Conservation (phyloP, 2,329 filamentous ascomycete species). For the Cercospora brassicicola region DNA sequence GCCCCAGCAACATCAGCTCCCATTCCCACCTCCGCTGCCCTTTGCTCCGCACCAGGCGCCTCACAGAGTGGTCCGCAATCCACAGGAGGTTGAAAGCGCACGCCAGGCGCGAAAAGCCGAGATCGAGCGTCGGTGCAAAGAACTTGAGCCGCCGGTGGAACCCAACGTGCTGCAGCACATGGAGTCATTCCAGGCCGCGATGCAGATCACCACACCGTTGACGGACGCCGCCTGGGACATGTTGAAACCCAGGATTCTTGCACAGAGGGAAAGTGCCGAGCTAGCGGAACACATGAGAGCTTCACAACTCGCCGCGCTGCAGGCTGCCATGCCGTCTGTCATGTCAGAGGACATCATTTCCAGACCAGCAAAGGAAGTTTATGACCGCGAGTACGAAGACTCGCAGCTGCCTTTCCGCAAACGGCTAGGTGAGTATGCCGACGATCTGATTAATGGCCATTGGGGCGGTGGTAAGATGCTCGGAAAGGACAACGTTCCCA, state of each 20-base stretch:
- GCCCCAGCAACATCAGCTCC: constrained; percentile 6
- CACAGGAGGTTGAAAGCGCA: constrained; percentile 62
- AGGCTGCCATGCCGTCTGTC: constrained; percentile 51
- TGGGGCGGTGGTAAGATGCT: constrained; percentile 67
- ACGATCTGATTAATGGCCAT: constrained; percentile 65
- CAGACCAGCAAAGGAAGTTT: constrained; percentile 57
- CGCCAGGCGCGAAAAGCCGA: constrained; percentile 66
- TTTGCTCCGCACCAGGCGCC: constrained; percentile 22
- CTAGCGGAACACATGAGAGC: constrained; percentile 54
- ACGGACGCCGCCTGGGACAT: constrained; percentile 69
- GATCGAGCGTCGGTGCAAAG: constrained; percentile 66
- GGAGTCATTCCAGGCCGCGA: constrained; percentile 70
- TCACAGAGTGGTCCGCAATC: constrained; percentile 53
- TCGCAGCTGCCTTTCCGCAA: constrained; percentile 66
- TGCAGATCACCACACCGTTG: constrained; percentile 67
- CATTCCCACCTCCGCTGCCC: constrained; percentile 15
- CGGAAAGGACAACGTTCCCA: constrained; percentile 62
- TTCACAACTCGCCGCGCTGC: constrained; percentile 41
- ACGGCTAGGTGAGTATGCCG: constrained; percentile 65
- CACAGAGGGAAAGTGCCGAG: constrained; percentile 66
- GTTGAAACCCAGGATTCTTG: constrained; percentile 65
- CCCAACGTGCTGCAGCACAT: constrained; percentile 66
- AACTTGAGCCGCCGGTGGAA: constrained; percentile 65
- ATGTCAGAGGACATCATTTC: constrained; percentile 51
- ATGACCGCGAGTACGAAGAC: constrained; percentile 71